Evolutionary conservation across 2,329 filamentous ascomycete genomes (phyloP).

Genomic region (Nemania serpens): DNA sequence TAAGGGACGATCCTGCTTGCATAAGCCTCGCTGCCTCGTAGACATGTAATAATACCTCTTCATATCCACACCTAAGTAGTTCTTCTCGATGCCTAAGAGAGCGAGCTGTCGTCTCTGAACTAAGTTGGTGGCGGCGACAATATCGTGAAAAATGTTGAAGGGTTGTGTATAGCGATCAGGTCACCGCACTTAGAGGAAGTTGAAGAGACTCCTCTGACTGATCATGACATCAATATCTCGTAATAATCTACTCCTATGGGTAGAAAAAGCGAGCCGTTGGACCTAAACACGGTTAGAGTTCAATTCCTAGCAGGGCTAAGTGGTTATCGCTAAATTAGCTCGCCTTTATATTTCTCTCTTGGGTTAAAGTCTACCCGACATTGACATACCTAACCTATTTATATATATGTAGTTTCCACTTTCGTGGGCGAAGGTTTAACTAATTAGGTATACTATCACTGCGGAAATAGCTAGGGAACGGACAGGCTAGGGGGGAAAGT

Average conservation of each 20-base stretch:
- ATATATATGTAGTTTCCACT: constrained; percentile 6
- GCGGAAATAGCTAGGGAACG: constrained; percentile 1
- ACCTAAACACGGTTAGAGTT: not conserved
- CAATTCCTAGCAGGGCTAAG: too few species aligned
- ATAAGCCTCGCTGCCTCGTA: not conserved
- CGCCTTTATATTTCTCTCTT: not conserved
- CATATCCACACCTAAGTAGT: not conserved
- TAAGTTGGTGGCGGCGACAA: not conserved
- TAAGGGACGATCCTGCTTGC: not conserved
- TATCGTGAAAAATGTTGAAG: constrained; percentile 1
- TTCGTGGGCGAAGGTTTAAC: not conserved
- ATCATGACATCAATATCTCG: constrained; percentile 1
- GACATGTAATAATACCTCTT: not conserved
- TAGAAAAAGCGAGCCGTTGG: not conserved
- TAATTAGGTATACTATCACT: too few species aligned
- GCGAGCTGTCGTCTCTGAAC: not conserved
- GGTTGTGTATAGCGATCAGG: not conserved
- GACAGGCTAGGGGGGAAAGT: not conserved
- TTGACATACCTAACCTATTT: too few species aligned
- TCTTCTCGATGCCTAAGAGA: not conserved
- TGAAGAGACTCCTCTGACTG: not conserved
- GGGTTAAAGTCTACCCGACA: not conserved
- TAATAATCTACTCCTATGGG: not conserved
- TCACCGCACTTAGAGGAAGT: not conserved
- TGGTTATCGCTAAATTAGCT: too few species aligned